Evolutionary conservation across 2,329 filamentous ascomycete genomes (phyloP).

Genomic region (Colletotrichum camelliae): DNA sequence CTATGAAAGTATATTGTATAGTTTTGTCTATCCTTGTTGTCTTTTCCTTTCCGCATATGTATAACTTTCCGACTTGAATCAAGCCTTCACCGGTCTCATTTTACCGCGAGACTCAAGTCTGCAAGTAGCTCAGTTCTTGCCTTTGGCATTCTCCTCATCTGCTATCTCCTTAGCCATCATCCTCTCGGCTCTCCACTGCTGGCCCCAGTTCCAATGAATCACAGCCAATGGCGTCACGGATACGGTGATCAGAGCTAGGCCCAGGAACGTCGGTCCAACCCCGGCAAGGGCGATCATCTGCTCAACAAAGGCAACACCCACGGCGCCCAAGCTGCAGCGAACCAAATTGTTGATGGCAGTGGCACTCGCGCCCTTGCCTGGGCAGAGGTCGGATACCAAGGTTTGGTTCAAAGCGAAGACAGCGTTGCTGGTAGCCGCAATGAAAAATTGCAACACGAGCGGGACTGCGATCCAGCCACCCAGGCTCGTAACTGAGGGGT

Average conservation of each 20-base stretch:
- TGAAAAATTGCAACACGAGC: constrained; percentile 35
- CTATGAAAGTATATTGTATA: background rate
- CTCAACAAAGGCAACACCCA: background rate
- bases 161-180: background rate
- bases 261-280: background rate
- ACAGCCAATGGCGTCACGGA: constrained; percentile 2
- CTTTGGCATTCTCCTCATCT: background rate
- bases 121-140: background rate
- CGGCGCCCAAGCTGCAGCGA: background rate
- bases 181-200: constrained; percentile 8
- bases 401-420: constrained; percentile 39
- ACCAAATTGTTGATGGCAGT: constrained; percentile 39
- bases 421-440: constrained; percentile 40
- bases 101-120: background rate
- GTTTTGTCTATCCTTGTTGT: background rate
- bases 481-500: constrained; percentile 1
- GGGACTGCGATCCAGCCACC: constrained; percentile 30
- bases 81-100: background rate
- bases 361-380: constrained; percentile 31
- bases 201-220: constrained; percentile 12
- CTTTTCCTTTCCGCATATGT: background rate
- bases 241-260: background rate
- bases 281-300: background rate
- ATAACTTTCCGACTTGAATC: background rate
- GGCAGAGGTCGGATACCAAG: constrained; percentile 36